Percentiles rank a stretch among this genome's conserved stretches.
These are phyloP conservation scores for Irpex rosettiformis DNA, from an alignment of 1,284 basidiomycete genomes.

Conservation along the genomic window DNA sequence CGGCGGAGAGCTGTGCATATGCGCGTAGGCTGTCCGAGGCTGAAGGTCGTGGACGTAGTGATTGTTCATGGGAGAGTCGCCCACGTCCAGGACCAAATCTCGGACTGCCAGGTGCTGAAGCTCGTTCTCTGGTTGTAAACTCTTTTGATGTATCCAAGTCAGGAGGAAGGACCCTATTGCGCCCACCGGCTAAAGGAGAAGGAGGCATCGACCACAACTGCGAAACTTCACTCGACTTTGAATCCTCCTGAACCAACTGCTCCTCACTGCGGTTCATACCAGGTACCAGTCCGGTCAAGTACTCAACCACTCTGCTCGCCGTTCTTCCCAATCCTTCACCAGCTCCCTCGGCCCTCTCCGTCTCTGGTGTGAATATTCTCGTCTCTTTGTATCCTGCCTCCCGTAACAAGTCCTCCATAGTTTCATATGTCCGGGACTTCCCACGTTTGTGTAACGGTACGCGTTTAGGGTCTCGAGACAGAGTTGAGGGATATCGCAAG, in stretches of 20 bases:
- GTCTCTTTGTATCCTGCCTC: slow-evolving; percentile 91
- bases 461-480: slow-evolving; percentile 41
- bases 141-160: neutral
- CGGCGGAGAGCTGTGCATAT: slow-evolving; percentile 40
- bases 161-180: neutral
- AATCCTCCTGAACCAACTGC: slow-evolving; percentile 1
- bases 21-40: slow-evolving; percentile 26
- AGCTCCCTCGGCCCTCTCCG: slow-evolving; percentile 44
- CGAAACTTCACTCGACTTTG: slow-evolving; percentile 13
- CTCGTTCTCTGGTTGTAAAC: neutral
- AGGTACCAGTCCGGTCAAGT: slow-evolving; percentile 52
- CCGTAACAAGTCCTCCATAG: slow-evolving; percentile 76
- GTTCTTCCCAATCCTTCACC: slow-evolving; percentile 24
- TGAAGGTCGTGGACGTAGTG: slow-evolving; percentile 26
- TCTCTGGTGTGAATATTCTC: slow-evolving; percentile 80
- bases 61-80: slow-evolving; percentile 14
- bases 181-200: slow-evolving; percentile 31
- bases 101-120: neutral
- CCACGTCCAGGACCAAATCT: neutral
- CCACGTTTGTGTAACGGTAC: slow-evolving; percentile 72
- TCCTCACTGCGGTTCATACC: slow-evolving; percentile 18
- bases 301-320: slow-evolving; percentile 48
- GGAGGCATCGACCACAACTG: slow-evolving; percentile 27
- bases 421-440: slow-evolving; percentile 75
- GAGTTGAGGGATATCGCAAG: slow-evolving; percentile 50